Base-by-base conservation (phyloP, 345 rosid genomes). In the Theobroma cacao region DNA sequence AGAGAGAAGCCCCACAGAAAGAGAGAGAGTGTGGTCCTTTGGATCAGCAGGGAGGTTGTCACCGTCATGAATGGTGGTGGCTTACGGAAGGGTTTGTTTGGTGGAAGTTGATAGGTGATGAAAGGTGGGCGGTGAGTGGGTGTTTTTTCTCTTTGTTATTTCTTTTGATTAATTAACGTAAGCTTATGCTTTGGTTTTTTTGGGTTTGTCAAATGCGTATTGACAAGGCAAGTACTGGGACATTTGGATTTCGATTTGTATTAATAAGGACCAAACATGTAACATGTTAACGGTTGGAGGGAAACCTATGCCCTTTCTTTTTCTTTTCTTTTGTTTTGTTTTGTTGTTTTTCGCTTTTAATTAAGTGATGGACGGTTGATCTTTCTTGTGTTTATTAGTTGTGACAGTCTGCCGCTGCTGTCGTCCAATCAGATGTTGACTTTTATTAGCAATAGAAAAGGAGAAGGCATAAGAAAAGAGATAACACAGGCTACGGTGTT, bases 111-210 rank as follows among this genome's bases (percentile, higher is more conserved):
- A 84, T 68, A 75, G 80, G 52, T 66, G 85, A 77, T 61, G 78
- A 24, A 66, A 79, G 77, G 79, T 77, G 86, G 85, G 88, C 89
- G 86, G 85, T 81, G 82, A 63, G 69, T 73, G 71, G n/a, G 52
- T 48, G 59, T 22, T 59, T 75, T 10, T 7, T 31, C 41, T 55
- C 36, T 18, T 50, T 40, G 53, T 36, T 31, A 24, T 33, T 40
- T 30, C 4, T 20, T 34, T 53, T 28, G n/a, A 7, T 30, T 18
- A 4, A 50, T 50, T 71, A 71, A 48, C 18, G 26, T 26, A 40
- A 75, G 26, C 20, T 47, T 56, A 38, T 71, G 56, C 9, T 50
- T 63, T 75, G 17, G 24, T 53, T 11, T 52, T 66, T 40, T 48
- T 2, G 7, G 28, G 45, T 31, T 71, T 71, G 43, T 66, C 48